A percentile compares a stretch with the other conserved stretches of the same genome.
phyloP scores from a whole-genome alignment of 345 rosid genomes.

The Mercurialis annua region DNA sequence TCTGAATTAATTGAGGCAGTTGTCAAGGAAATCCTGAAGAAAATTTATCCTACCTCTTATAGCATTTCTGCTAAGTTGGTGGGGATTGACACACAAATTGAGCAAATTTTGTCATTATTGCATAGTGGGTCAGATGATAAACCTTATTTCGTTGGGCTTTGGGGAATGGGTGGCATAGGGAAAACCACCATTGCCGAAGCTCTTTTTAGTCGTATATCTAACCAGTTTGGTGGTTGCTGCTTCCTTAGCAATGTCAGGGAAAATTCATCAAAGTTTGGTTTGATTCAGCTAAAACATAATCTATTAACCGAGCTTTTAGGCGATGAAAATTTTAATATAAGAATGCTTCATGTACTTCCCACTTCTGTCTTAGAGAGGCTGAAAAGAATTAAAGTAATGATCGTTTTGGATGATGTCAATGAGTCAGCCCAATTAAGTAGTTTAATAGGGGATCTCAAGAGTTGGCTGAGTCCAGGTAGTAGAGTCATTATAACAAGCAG shows the following conservation, averaged over 20 bases:
- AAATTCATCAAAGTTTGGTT: too few species aligned
- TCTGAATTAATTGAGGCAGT: too few species aligned
- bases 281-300: too few species aligned
- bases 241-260: conserved; percentile 38
- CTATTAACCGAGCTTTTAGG: conserved; percentile 15
- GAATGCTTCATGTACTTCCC: conserved; percentile 16
- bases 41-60: too few species aligned
- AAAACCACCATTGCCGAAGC: conserved; percentile 46
- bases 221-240: conserved; percentile 36
- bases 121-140: not conserved
- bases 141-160: conserved; percentile 34
- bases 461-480: not conserved
- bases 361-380: not conserved
- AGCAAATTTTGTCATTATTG: conserved; percentile 18
- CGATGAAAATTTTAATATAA: conserved; percentile 6
- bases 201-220: conserved; percentile 25
- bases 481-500: not conserved
- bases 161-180: conserved; percentile 52
- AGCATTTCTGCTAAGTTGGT: not conserved
- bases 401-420: conserved; percentile 22
- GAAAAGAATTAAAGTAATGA: conserved; percentile 16
- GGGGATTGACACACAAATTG: conserved; percentile 30
- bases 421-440: not conserved
- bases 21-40: too few species aligned
- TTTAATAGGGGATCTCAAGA: not conserved